Conservation (phyloP, 768 basidiomycete genomes). For the Leucosporidium scottii region DNA sequence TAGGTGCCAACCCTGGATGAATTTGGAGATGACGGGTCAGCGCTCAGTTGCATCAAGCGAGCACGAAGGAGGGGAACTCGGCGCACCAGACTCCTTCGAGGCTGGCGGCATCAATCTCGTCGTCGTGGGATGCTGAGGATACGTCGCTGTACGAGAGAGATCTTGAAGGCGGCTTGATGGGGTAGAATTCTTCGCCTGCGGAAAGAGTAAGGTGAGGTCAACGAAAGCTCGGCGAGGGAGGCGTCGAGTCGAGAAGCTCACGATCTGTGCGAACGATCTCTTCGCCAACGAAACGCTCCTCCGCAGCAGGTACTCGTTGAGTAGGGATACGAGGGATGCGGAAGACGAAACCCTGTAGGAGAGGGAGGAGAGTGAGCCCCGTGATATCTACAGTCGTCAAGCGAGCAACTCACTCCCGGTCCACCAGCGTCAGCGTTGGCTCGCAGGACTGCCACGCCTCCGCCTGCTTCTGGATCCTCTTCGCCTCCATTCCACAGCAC, state of each 20-base stretch:
- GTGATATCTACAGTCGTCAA: too few relatives aligned
- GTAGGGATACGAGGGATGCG: not conserved
- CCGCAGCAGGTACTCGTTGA: not conserved
- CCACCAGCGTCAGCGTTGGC: constrained; percentile 10
- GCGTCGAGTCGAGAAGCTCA: not conserved
- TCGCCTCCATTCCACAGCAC: constrained; percentile 24
- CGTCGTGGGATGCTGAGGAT: not conserved
- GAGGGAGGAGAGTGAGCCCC: not conserved
- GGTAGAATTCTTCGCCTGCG: constrained; percentile 20
- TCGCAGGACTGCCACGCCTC: constrained; percentile 17
- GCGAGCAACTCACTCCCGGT: constrained; percentile 1
- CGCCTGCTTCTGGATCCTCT: constrained; percentile 4
- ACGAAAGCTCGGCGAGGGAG: too few relatives aligned
- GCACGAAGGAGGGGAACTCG: not conserved
- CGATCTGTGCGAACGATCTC: not conserved
- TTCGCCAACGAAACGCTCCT: not conserved
- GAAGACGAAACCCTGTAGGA: constrained; percentile 20
- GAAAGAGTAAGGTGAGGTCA: too few relatives aligned
- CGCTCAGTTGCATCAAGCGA: not conserved
- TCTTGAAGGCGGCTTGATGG: constrained; percentile 17
- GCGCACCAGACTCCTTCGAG: constrained; percentile 27
- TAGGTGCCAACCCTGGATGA: constrained; percentile 25
- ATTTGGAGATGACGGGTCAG: not conserved
- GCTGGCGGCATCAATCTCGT: constrained; percentile 4
- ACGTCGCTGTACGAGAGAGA: not conserved